A percentile compares a stretch with the other conserved stretches of the same genome.
phyloP scores from a whole-genome alignment of 164 flowering plant species.

The Nelumbo lutea region DNA sequence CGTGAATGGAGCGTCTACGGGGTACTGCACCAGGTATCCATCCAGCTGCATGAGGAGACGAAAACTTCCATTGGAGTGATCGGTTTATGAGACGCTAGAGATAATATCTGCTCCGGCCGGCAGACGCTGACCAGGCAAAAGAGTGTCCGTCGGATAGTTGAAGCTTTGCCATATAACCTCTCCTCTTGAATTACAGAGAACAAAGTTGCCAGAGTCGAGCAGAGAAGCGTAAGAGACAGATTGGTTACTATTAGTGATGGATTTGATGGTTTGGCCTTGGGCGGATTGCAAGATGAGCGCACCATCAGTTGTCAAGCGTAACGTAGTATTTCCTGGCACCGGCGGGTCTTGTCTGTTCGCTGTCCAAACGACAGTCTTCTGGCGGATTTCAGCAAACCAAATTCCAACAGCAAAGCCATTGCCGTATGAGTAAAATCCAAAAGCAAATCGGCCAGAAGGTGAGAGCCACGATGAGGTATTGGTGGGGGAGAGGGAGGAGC shows the following conservation, averaged over 20 bases:
- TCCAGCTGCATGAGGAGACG: constrained; percentile 21
- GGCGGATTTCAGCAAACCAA: neutral
- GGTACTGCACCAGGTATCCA: constrained; percentile 7
- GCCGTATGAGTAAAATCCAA: constrained; percentile 19
- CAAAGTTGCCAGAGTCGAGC: constrained; percentile 36
- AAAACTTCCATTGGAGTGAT: constrained; percentile 16
- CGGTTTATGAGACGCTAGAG: constrained; percentile 8
- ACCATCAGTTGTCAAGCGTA: constrained; percentile 21
- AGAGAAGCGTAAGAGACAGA: constrained; percentile 15
- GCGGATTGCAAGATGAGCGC: constrained; percentile 13
- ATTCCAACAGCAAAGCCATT: constrained; percentile 14
- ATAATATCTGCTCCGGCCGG: neutral
- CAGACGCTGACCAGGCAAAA: constrained; percentile 26
- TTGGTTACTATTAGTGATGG: neutral
- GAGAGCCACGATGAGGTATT: constrained; percentile 12
- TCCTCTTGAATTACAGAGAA: constrained; percentile 15
- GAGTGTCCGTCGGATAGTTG: constrained; percentile 27
- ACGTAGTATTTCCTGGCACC: constrained; percentile 8
- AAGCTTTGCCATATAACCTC: constrained; percentile 34
- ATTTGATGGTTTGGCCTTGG: neutral
- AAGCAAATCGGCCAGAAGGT: constrained; percentile 10
- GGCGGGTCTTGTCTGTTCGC: constrained; percentile 7
- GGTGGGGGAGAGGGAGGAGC: constrained; percentile 6
- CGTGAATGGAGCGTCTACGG: neutral
- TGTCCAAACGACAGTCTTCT: constrained; percentile 5